Percentiles rank a stretch among this genome's conserved stretches.
Evolutionary conservation across 495 filamentous ascomycete species (phyloP).

Genomic region (Pyrenopolyporus hunteri): DNA sequence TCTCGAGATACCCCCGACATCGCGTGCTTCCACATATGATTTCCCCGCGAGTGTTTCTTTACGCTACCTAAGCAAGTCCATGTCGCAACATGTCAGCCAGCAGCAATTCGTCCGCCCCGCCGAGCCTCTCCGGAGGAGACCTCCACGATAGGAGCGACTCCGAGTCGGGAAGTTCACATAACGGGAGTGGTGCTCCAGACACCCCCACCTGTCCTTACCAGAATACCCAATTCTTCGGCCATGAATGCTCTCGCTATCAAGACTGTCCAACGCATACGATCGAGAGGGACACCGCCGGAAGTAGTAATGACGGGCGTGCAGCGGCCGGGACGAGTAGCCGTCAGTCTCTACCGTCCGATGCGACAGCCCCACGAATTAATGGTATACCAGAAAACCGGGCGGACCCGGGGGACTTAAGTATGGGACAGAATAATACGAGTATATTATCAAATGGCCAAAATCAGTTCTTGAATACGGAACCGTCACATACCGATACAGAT

Average conservation of each 20-base stretch:
- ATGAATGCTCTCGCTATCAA: slow-evolving; percentile 52
- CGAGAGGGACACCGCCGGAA: slow-evolving; percentile 20
- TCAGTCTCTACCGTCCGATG: neutral
- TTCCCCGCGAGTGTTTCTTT: neutral
- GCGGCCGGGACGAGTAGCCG: neutral
- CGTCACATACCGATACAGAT: neutral
- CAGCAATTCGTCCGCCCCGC: neutral
- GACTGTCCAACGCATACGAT: slow-evolving; percentile 52
- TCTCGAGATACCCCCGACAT: neutral
- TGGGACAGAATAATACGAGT: neutral
- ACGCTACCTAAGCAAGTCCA: slow-evolving; percentile 15
- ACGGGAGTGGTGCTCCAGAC: slow-evolving; percentile 4
- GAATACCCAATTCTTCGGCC: slow-evolving; percentile 42
- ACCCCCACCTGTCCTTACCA: slow-evolving; percentile 42
- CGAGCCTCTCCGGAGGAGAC: neutral
- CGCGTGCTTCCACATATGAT: slow-evolving; percentile 17
- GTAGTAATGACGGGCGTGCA: neutral
- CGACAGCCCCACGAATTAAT: neutral
- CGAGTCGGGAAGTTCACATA: slow-evolving; percentile 24
- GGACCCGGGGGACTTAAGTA: neutral
- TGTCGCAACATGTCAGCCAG: slow-evolving; percentile 24
- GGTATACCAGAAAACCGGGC: neutral
- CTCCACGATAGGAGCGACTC: slow-evolving; percentile 10
- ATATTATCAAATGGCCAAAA: neutral
- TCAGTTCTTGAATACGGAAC: neutral